These are phyloP conservation scores for Coemansia sp. DNA, from an alignment of 192 early-diverging fungal genomes.

Conservation along the genomic window DNA sequence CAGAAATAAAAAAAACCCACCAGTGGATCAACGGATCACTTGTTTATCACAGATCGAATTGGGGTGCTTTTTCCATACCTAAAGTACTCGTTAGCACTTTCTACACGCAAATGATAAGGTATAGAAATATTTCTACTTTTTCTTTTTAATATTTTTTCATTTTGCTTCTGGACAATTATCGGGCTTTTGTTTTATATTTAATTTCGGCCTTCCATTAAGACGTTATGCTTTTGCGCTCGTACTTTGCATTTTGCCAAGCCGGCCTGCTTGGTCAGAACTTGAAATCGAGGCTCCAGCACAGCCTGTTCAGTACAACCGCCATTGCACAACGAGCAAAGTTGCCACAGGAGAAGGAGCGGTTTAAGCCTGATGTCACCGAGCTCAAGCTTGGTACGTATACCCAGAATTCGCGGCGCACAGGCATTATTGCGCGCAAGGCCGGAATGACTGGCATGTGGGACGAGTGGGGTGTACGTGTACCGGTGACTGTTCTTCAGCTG, in stretches of 20 bases:
- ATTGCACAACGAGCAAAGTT: conserved; percentile 28
- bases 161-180: too few relatives aligned
- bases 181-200: too few relatives aligned
- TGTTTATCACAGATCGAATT: too few relatives aligned
- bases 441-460: conserved; percentile 97
- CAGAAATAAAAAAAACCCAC: neutral
- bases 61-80: too few relatives aligned
- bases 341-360: conserved; percentile 45
- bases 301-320: conserved; percentile 27
- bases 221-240: conserved; percentile 17
- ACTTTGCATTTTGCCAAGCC: neutral
- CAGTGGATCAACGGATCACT: neutral
- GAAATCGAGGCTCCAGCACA: neutral
- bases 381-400: conserved; percentile 42
- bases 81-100: too few relatives aligned
- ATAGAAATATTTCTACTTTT: neutral
- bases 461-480: conserved; percentile 87
- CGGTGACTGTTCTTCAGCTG: conserved; percentile 82
- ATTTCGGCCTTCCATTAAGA: too few relatives aligned
- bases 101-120: too few relatives aligned
- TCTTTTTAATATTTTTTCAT: neutral
- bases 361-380: conserved; percentile 27
- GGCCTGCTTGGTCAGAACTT: neutral
- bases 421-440: conserved; percentile 85
- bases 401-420: conserved; percentile 64